Evolutionary conservation across 768 basidiomycete genomes (phyloP), one percentile per base, ranked within the genome.

Genomic region (Clitopilus passeckerianus): DNA sequence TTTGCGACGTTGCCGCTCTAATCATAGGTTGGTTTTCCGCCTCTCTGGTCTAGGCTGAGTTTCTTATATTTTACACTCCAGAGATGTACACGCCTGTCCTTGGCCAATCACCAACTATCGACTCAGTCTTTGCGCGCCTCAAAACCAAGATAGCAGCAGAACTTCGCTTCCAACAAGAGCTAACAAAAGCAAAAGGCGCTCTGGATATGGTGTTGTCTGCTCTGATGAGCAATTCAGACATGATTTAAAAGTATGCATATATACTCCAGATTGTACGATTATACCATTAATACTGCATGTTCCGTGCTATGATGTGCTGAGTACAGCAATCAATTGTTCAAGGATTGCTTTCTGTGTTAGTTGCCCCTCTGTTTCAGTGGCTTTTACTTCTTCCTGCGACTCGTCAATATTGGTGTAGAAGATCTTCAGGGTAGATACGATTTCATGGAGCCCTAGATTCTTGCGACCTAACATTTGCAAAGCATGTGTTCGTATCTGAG

Each of bases 51-150:
- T 22, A 24, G 33, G 24, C 60, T 20, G 5, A 14, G n/a, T 41
- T n/a, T 41, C 14, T 15, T 9, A n/a, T n/a, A 12, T 27, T 41
- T 33, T 46, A 63, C 58, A 63, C 44, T 63, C 16, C 54, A 61
- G 96, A 98, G 56, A 89, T 97, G 83, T 99, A 99, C 71, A 79
- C 83, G 1, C 83, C 92, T 0, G 89, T 96, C 34, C 76, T 98
- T n/a, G 96, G 96, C 1, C 93, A 96, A 72, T 95, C 95, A 22
- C 93, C 95, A 0, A 76, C 95, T 46, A 90, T 99, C 57, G 97
- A 98, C 72, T 79, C 88, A 6, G 78, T 96, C 37, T 88, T 98
- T 67, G 75, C 89, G 24, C 86, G 88, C 34, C 75, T 98, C 44
- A 87, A 86, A 58, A 89, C 86, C 70, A 94, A 95, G 68, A 82